Base-by-base conservation (phyloP, 2,329 filamentous ascomycete species). In the Stenocarpella maydis region DNA sequence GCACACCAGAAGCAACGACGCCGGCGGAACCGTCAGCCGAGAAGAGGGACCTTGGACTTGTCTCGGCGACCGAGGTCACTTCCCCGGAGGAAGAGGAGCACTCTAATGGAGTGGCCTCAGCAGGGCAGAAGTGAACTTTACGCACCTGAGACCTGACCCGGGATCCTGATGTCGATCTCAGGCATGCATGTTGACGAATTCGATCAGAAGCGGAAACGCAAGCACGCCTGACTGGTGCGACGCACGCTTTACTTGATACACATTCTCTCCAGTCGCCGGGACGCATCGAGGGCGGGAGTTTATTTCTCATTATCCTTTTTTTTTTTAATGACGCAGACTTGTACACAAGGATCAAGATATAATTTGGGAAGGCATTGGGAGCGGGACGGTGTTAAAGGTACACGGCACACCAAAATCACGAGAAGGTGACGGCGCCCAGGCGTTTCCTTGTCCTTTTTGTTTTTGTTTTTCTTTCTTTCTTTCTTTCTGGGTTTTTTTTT, bases 1-100 rank as follows among this genome's bases (percentile, higher is more conserved):
- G 76, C 21, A 79, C 78, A 31, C 77, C 76, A 0, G 74, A 76
- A 12, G 74, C 73, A 47, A 70, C 70, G 47, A 65, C 74, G 6
- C 72, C 73, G 9, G 70, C 49, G 28, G 68, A 45, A 3, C 19
- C 26, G n/a, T 17, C 24, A 24, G 17, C 19, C 24, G 65, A 67
- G 21, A 66, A 67, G 54, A 67, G 17, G n/a, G 53, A 52, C n/a
- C 8, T 49, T 14, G 54, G 66, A 12, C 28, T 55, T 24, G 21
- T 63, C 21, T 69, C 69, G 34, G 61, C 37, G 17, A 64, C 60
- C 31, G 67, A 67, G 21, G 24, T 69, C 17, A 37, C 63, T n/a
- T 15, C 54, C 12, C n/a, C 63, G 17, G 49, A 41, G 12, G 63
- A 64, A n/a, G 26, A 66, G 21, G 53, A n/a, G 10, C 54, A 60